Evolutionary conservation across 257 asterid species (phyloP), one percentile per base, ranked within the genome.

Genomic region (Fraxinus excelsior): DNA sequence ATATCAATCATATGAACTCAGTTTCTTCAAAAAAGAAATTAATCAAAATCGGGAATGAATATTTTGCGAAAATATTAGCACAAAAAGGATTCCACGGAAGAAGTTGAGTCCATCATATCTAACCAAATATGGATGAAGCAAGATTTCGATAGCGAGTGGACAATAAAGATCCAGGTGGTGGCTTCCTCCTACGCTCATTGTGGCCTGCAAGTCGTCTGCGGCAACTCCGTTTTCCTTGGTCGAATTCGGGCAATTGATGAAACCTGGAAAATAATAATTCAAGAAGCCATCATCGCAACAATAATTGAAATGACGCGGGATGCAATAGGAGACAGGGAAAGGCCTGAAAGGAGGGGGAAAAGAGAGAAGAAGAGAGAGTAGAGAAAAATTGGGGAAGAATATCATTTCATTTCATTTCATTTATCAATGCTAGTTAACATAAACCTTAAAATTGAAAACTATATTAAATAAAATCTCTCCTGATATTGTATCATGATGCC

Each of bases 181-280:
- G 96, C 88, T 94, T 94, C 84, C 99, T 88, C 56, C 99, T 75
- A 32, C 99, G 97, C 88, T 92, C 99, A 32, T 94, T 94, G 85
- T 94, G 99, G 70, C 96, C 96, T 16, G 99, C 99, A 76, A 94
- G 88, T 78, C 99, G 96, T 82, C 97, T 91, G 71, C 97, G 91
- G 84, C 99, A 94, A 73, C 99, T 94, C 56, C 99, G 81, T 67
- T 94, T 94, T 56, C 91, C 97, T 86, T 92, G 94, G 84, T 94
- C 99, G 56, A 94, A 94, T 83, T 94, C 99, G 58, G 92, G 82
- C 84, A 94, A 81, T 34, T 81, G 93, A 83, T 94, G 99, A 82
- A 94, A 94, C 84, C 99, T 94, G 90, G 78, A 84, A 77, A 64
- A 85, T 58, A 74, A 74, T 65, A 79, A 78, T 78, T 44, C 73